Percentiles rank a stretch among this genome's conserved stretches.
These are phyloP conservation scores for Encephalitozoon romaleae DNA, from an alignment of 371 early-diverging fungal species.

Conservation along the genomic window DNA sequence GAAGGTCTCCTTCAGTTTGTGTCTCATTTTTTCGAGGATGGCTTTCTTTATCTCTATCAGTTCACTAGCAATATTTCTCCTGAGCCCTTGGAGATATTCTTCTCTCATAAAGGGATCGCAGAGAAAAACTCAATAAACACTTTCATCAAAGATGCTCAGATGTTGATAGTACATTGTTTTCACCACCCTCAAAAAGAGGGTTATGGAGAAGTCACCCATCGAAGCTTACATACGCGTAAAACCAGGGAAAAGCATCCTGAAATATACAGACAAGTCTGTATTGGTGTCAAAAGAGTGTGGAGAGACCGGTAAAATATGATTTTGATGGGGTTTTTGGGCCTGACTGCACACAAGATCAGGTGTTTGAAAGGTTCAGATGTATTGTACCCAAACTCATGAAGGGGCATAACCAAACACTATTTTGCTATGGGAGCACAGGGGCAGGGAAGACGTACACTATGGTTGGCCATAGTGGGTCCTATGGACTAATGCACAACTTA, in stretches of 20 bases:
- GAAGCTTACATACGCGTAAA: constrained; percentile 30
- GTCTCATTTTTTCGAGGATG: background rate
- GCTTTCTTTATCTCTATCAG: background rate
- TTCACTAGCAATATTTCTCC: background rate
- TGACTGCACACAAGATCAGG: background rate
- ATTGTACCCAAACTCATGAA: background rate
- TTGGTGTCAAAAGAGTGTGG: background rate
- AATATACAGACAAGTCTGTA: constrained; percentile 3
- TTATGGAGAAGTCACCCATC: constrained; percentile 10
- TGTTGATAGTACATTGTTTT: background rate
- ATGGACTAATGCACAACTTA: constrained; percentile 20
- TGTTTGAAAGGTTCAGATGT: constrained; percentile 18
- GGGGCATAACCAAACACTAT: constrained; percentile 61
- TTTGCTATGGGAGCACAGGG: constrained; percentile 68
- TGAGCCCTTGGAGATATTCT: background rate
- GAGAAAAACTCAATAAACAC: background rate
- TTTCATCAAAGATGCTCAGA: background rate
- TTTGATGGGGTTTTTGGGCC: constrained; percentile 33
- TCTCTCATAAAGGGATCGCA: background rate
- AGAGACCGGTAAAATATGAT: background rate
- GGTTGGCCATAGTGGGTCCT: constrained; percentile 57
- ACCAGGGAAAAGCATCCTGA: constrained; percentile 1
- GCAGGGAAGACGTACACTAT: constrained; percentile 68
- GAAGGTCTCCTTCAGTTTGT: background rate
- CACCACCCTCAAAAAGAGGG: background rate